Evolutionary conservation across 2,329 filamentous ascomycete genomes (phyloP).

Genomic region (Ciborinia camelliae): DNA sequence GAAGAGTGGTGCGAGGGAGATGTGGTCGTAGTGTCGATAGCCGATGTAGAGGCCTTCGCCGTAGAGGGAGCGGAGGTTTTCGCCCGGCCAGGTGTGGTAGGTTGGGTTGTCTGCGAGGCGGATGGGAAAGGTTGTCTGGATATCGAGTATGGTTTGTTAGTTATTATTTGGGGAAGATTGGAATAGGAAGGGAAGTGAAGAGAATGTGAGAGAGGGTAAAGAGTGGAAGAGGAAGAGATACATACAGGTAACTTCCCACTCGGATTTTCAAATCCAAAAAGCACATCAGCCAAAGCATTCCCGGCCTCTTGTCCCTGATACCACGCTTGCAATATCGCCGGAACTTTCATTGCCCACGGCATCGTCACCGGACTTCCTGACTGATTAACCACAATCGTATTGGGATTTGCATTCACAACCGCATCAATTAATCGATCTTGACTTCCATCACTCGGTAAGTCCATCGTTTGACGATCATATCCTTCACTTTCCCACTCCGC

Average conservation of each 20-base stretch:
- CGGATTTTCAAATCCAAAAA: slow-evolving; percentile 61
- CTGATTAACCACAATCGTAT: slow-evolving; percentile 66
- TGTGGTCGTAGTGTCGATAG: slow-evolving; percentile 68
- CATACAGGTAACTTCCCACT: slow-evolving; percentile 61
- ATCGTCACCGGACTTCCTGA: slow-evolving; percentile 66
- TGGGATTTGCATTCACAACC: slow-evolving; percentile 59
- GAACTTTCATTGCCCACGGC: slow-evolving; percentile 65
- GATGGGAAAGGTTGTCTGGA: slow-evolving; percentile 61
- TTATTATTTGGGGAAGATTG: too few relatives aligned
- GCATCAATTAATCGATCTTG: slow-evolving; percentile 63
- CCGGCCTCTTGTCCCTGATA: slow-evolving; percentile 69
- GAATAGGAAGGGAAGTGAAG: too few relatives aligned
- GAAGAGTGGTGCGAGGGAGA: slow-evolving; percentile 58
- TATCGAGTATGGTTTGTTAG: slow-evolving; percentile 15
- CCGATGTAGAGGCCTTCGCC: slow-evolving; percentile 72
- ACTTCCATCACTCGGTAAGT: slow-evolving; percentile 53
- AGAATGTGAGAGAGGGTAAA: too few relatives aligned
- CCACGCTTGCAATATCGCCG: slow-evolving; percentile 68
- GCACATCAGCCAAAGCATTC: slow-evolving; percentile 63
- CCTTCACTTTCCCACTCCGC: slow-evolving; percentile 75
- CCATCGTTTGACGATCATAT: slow-evolving; percentile 62
- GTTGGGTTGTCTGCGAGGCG: slow-evolving; percentile 64
- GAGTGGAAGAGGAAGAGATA: not conserved
- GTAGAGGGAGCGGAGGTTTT: slow-evolving; percentile 65
- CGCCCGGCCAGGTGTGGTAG: slow-evolving; percentile 70